phyloP scores from a whole-genome alignment of 1,139 yeast genomes.

The Debaryomyces psychrophilus region DNA sequence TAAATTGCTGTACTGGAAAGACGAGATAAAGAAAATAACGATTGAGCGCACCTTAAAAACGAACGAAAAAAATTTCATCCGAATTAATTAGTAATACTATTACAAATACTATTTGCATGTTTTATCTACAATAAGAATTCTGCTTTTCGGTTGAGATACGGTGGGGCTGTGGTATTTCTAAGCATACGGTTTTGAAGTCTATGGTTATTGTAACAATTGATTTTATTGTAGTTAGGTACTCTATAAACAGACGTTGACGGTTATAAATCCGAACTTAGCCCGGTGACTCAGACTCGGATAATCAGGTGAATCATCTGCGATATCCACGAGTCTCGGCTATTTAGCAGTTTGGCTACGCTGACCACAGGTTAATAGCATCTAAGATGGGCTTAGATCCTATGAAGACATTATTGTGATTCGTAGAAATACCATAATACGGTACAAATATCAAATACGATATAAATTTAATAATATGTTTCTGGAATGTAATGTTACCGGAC shows the following conservation, averaged over 20 bases:
- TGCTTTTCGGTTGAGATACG: too few relatives aligned
- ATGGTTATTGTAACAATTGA: neutral
- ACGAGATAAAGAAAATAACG: neutral
- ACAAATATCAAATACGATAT: too few relatives aligned
- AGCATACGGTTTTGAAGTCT: neutral
- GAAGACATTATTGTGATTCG: too few relatives aligned
- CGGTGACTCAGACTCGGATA: slow-evolving; percentile 3
- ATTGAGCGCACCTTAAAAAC: neutral
- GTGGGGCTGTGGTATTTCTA: neutral
- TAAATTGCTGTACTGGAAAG: neutral
- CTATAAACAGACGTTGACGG: too few relatives aligned
- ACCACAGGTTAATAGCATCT: too few relatives aligned
- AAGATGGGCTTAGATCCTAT: too few relatives aligned
- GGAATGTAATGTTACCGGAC: too few relatives aligned
- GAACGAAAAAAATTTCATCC: slow-evolving; percentile 1
- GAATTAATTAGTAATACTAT: neutral
- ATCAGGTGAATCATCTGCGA: neutral
- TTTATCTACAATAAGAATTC: neutral
- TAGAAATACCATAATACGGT: too few relatives aligned
- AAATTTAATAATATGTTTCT: too few relatives aligned
- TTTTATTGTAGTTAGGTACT: neutral
- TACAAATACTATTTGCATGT: neutral
- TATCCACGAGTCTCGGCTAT: neutral
- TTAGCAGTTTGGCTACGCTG: too few relatives aligned
- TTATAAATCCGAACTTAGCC: neutral